phyloP scores from a whole-genome alignment of 352 stramenopile species.

The Globisporangium yorkense region DNA sequence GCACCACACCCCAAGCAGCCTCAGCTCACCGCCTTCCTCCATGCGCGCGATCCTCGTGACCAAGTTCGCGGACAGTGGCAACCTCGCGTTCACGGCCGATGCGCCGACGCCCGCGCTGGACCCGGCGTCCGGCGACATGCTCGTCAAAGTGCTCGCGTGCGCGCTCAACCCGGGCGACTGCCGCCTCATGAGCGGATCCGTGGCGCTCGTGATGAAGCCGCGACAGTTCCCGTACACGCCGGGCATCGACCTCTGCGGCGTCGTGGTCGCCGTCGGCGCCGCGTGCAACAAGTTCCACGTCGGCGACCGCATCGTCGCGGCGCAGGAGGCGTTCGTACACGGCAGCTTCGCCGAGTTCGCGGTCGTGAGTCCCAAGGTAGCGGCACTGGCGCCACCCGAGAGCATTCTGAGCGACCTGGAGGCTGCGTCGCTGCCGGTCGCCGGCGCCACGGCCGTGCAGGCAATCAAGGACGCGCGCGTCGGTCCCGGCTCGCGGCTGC shows the following conservation, averaged over 20 bases:
- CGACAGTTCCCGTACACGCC: slow-evolving; percentile 34
- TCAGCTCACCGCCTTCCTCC: neutral
- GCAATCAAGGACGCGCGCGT: slow-evolving; percentile 27
- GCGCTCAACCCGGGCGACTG: slow-evolving; percentile 32
- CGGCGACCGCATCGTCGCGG: slow-evolving; percentile 30
- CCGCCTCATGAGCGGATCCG: slow-evolving; percentile 25
- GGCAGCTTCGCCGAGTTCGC: slow-evolving; percentile 33
- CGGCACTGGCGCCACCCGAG: slow-evolving; percentile 15
- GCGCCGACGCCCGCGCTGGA: slow-evolving; percentile 15
- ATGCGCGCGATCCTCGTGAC: slow-evolving; percentile 43
- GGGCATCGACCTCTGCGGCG: slow-evolving; percentile 34
- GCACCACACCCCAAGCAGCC: neutral
- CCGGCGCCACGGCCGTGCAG: slow-evolving; percentile 26
- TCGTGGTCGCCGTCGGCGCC: slow-evolving; percentile 26
- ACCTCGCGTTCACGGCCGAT: slow-evolving; percentile 20
- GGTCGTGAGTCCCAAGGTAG: slow-evolving; percentile 16
- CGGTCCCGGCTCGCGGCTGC: slow-evolving; percentile 39
- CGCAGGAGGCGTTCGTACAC: slow-evolving; percentile 14
- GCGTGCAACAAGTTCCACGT: slow-evolving; percentile 18
- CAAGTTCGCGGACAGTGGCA: slow-evolving; percentile 19
- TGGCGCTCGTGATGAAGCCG: slow-evolving; percentile 35
- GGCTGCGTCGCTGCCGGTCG: slow-evolving; percentile 23
- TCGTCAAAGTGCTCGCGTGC: slow-evolving; percentile 24
- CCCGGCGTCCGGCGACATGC: slow-evolving; percentile 16
- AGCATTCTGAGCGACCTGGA: slow-evolving; percentile 14